Conservation (phyloP, 371 early-diverging fungal species). For the Rhizomucor miehei region DNA sequence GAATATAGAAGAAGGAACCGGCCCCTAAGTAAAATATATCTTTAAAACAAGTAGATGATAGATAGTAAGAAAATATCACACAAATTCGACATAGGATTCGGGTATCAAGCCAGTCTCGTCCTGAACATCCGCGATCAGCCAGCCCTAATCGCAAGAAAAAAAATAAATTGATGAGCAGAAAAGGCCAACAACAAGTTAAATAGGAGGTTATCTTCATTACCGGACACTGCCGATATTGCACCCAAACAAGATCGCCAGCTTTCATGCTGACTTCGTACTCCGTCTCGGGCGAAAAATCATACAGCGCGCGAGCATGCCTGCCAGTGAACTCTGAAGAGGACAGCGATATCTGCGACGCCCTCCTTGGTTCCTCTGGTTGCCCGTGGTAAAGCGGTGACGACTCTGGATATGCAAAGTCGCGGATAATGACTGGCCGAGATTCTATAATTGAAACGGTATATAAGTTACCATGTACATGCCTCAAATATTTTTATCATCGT, state of each 20-base stretch:
- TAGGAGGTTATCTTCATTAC: conserved; percentile 7
- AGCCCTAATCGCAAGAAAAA: conserved; percentile 42
- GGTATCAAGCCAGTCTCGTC: conserved; percentile 67
- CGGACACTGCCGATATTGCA: conserved; percentile 62
- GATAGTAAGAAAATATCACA: conserved; percentile 12
- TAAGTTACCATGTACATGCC: too few relatives aligned
- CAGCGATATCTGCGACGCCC: conserved; percentile 20
- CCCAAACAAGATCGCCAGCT: conserved; percentile 59
- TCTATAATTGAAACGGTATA: too few relatives aligned
- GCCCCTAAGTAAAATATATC: too few relatives aligned
- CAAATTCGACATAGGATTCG: conserved; percentile 65
- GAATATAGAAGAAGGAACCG: too few relatives aligned
- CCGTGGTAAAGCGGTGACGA: conserved; percentile 63
- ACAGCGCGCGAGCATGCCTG: conserved; percentile 57
- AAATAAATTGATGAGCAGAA: too few relatives aligned
- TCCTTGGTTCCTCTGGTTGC: conserved; percentile 16
- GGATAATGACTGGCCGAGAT: conserved; percentile 29
- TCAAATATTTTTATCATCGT: not conserved
- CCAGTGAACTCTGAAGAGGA: conserved; percentile 34
- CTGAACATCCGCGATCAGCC: conserved; percentile 65
- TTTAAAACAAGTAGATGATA: too few relatives aligned
- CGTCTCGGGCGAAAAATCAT: conserved; percentile 71
- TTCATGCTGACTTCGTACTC: conserved; percentile 62
- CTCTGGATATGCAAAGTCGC: conserved; percentile 67
- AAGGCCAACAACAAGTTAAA: not conserved